Base-by-base conservation (phyloP, 1,284 basidiomycete species). In the Malassezia sp. region DNA sequence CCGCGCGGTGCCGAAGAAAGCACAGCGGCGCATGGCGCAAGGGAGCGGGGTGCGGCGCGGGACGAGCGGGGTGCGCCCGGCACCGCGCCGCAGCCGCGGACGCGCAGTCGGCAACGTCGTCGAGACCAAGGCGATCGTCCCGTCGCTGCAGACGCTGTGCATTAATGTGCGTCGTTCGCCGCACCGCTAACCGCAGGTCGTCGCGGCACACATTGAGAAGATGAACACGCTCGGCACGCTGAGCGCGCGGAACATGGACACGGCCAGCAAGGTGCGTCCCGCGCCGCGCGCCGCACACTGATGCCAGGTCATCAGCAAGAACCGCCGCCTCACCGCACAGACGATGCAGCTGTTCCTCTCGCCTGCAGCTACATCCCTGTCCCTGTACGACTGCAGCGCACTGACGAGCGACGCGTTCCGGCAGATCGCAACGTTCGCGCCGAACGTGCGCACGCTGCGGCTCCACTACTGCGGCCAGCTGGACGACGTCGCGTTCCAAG, bases 201-300 rank as follows among this genome's bases (percentile, higher is more conserved):
- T 96, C 49, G 83, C 83, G 22, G 77, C 79, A 38, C 79, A 87
- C 64, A 93, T 96, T 46, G 79, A 90, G 50, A 82, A 90, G 53
- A 82, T 95, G 12, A 89, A 95, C 53, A 82, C 84, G 0, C 74
- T 96, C 5, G 88, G 89, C 0, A 81, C 88, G 59, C 84, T 95
- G 44, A 85, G 87, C 1, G 63, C 76, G 1, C 42, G 49, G 34
- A 67, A 62, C 49, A 43, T 57, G 38, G 63, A 68, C n/a, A 53
- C 54, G 3, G 56, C 67, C 53, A 60, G 61, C 52, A 60, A 59
- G 41, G 52, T 54, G 22, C n/a, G n/a, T n/a, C n/a, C n/a, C n/a
- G n/a, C n/a, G n/a, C n/a, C n/a, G n/a, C 36, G 42, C 15, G 12
- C 30, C 12, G 10, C 28, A 6, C 17, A 9, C 11, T 18, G 17